Conservation (phyloP, 257 asterid species). For the Petunia axillaris region DNA sequence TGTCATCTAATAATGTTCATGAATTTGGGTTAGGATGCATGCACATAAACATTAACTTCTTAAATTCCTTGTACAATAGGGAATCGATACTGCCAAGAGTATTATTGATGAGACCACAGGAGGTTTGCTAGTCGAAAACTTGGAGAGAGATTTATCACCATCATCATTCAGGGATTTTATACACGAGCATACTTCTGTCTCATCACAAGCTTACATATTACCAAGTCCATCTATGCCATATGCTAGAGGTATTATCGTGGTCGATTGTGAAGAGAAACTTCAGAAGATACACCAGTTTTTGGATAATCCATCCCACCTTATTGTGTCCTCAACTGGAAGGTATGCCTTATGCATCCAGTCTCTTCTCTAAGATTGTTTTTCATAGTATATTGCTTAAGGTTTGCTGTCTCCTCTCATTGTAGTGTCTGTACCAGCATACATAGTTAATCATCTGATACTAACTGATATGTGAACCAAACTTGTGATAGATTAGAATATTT, state of each 20-base stretch:
- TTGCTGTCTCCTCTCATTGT: slow-evolving; percentile 8
- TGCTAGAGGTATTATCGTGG: slow-evolving; percentile 53
- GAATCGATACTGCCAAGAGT: slow-evolving; percentile 1
- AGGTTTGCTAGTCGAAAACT: slow-evolving; percentile 39
- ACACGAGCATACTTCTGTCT: slow-evolving; percentile 40
- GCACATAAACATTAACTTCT: background rate
- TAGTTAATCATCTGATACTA: background rate
- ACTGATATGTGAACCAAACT: background rate
- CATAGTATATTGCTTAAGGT: background rate
- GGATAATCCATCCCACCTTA: slow-evolving; percentile 47
- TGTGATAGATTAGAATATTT: slow-evolving; percentile 3
- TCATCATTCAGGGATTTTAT: slow-evolving; percentile 45
- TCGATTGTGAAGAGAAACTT: slow-evolving; percentile 41
- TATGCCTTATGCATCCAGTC: slow-evolving; percentile 29
- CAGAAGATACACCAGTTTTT: slow-evolving; percentile 46
- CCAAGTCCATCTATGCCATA: slow-evolving; percentile 47
- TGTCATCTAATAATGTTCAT: background rate
- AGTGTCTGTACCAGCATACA: background rate
- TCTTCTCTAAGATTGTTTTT: background rate
- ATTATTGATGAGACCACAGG: slow-evolving; percentile 15
- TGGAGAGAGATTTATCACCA: slow-evolving; percentile 55
- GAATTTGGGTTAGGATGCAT: background rate
- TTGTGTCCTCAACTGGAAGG: slow-evolving; percentile 69
- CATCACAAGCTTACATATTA: slow-evolving; percentile 49
- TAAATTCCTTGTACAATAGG: slow-evolving; percentile 9